These are phyloP conservation scores for Glaciozyma martinii DNA, from an alignment of 768 basidiomycete genomes.

Conservation along the genomic window DNA sequence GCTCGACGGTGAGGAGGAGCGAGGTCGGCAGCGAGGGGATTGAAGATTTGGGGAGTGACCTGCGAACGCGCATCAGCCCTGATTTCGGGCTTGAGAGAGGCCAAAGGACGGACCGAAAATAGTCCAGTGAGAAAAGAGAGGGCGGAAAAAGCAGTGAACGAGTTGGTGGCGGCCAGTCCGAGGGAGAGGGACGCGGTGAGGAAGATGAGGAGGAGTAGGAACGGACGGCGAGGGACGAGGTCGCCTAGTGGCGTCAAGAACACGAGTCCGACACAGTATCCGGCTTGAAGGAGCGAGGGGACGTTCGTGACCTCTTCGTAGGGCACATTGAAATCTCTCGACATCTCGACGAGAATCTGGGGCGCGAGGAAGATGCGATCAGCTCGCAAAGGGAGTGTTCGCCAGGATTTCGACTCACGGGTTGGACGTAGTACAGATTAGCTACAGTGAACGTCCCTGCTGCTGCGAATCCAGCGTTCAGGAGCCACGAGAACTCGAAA, in stretches of 20 bases:
- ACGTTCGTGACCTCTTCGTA: too few species aligned
- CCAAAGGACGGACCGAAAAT: neutral
- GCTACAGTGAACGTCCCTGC: too few species aligned
- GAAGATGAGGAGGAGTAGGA: constrained; percentile 44
- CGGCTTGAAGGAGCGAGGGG: constrained; percentile 8
- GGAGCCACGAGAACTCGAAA: too few species aligned
- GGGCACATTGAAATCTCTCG: too few species aligned
- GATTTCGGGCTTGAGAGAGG: too few species aligned
- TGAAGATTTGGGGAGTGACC: constrained; percentile 41
- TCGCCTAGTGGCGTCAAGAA: constrained; percentile 75
- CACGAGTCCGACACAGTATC: constrained; percentile 47
- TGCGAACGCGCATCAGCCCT: neutral
- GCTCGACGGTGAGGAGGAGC: constrained; percentile 66
- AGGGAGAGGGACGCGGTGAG: constrained; percentile 55
- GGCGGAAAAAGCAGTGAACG: constrained; percentile 53
- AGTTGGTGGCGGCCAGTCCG: constrained; percentile 53
- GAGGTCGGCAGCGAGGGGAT: constrained; percentile 71
- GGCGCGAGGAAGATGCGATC: too few species aligned
- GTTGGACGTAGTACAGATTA: too few species aligned
- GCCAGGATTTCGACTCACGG: too few species aligned
- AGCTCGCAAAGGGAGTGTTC: too few species aligned
- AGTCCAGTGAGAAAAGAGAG: constrained; percentile 46
- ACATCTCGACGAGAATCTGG: too few species aligned
- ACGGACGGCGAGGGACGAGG: constrained; percentile 46
- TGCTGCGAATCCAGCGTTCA: too few species aligned